Conservation (phyloP, 257 asterid genomes). For the Leonotis leonurus region DNA sequence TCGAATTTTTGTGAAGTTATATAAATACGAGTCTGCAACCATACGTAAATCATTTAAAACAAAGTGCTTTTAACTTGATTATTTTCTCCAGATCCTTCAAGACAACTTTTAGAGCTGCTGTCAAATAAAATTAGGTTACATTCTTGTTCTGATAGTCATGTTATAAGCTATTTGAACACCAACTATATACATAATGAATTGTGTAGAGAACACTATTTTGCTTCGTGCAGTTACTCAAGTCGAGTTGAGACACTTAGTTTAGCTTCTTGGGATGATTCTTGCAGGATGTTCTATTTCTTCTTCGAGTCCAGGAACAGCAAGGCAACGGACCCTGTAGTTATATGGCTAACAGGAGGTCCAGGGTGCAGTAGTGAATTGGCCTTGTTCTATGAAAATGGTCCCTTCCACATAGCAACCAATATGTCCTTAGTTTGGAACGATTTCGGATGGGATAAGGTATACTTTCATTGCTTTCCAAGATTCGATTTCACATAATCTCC, state of each 20-base stretch:
- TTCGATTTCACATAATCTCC: background rate
- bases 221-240: background rate
- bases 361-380: constrained; percentile 61
- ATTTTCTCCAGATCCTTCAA: background rate
- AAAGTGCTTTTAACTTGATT: background rate
- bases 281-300: constrained; percentile 97
- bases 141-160: background rate
- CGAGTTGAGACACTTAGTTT: background rate
- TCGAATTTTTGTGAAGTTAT: background rate
- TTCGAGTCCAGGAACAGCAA: constrained; percentile 49
- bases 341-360: constrained; percentile 67
- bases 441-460: constrained; percentile 61
- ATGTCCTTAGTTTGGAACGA: constrained; percentile 45
- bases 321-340: constrained; percentile 39
- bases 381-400: constrained; percentile 52
- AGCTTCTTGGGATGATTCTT: constrained; percentile 4
- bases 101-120: background rate
- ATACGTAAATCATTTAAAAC: background rate
- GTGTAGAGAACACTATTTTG: background rate
- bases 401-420: constrained; percentile 33
- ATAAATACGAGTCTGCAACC: background rate
- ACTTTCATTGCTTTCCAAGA: background rate
- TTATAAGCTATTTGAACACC: background rate
- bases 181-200: background rate
- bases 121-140: background rate